Evolutionary conservation across 139 green algal genomes (phyloP), one percentile per base, ranked within the genome.

Genomic region (Chlorella sp.): DNA sequence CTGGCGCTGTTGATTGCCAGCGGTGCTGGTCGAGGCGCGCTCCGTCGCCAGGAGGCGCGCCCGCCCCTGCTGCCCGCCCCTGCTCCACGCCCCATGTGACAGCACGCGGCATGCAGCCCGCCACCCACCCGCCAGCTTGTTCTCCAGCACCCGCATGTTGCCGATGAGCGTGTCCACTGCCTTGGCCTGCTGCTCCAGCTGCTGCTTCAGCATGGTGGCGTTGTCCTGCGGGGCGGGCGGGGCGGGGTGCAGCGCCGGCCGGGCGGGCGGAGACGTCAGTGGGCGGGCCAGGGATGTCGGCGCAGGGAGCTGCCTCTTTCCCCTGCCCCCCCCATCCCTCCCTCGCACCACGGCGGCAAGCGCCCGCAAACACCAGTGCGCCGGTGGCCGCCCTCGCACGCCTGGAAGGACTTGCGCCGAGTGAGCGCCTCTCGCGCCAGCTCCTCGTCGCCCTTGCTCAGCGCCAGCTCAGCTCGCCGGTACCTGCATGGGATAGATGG

Each of bases 361-460:
- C n/a, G n/a, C n/a, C n/a, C n/a, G n/a, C n/a, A n/a, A n/a, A n/a
- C n/a, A n/a, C n/a, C n/a, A n/a, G n/a, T 29, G 19, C 53, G 31
- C 53, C 14, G 53, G 8, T 11, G 12, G 19, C 19, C 53, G 23
- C 5, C 21, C 31, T 2, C 15, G 1, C 65, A 33, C 51, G 89
- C 89, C 87, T 95, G 84, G 88, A 94, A 97, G 4, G 85, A 76
- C 82, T 98, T 98, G 9, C 88, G 73, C 55, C 95, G 80, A 65
- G 94, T 93, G 3, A 99, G 84, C 3, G 96, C 96, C 80, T 99
- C 96, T 23, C 93, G 87, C 0, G 96, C 96, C 21, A 99, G 87
- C 23, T 98, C 93, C 56, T 99, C 96, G 61, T 99, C 94, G 9
- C 91, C 91, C 84, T 98, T 98, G 59, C 87, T 66, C 25, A 99